Conservation (phyloP, 371 early-diverging fungal species). For the Mortierella sp. region DNA sequence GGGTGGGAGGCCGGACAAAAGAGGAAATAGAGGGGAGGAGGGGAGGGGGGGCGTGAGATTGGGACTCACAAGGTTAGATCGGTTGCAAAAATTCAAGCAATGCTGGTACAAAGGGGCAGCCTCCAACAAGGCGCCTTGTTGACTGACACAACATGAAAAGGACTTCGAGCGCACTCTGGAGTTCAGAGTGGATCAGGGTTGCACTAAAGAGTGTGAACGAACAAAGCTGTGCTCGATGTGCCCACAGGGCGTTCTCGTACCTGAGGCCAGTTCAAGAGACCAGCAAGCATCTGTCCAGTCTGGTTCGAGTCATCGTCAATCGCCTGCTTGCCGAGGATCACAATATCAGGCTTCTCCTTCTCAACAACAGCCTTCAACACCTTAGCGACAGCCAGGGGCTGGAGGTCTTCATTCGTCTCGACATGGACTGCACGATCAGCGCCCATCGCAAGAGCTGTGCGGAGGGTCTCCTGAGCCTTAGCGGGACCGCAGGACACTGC, state of each 20-base stretch:
- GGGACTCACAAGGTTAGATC: too few relatives aligned
- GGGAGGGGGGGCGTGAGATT: too few relatives aligned
- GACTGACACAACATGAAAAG: too few relatives aligned
- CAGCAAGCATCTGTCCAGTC: constrained; percentile 99
- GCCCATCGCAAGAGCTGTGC: constrained; percentile 98
- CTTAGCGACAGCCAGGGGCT: constrained; percentile 94
- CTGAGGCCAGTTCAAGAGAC: constrained; percentile 95
- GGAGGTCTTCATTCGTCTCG: constrained; percentile 83
- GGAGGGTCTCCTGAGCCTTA: constrained; percentile 92
- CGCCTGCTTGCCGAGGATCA: constrained; percentile 98
- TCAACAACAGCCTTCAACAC: constrained; percentile 86
- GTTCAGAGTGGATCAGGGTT: too few relatives aligned
- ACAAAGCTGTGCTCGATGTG: too few relatives aligned
- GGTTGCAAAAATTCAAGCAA: too few relatives aligned
- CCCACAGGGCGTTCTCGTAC: constrained; percentile 53
- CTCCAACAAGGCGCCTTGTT: too few relatives aligned
- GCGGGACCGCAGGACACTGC: constrained; percentile 92
- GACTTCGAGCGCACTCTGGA: too few relatives aligned
- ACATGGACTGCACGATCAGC: constrained; percentile 97
- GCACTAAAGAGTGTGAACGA: too few relatives aligned
- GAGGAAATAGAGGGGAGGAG: too few relatives aligned
- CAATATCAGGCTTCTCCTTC: constrained; percentile 93
- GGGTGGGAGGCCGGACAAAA: too few relatives aligned
- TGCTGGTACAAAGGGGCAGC: too few relatives aligned
- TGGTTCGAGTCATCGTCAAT: constrained; percentile 98